Base-by-base conservation (phyloP, 371 early-diverging fungal genomes). In the Mucor circinelloides region DNA sequence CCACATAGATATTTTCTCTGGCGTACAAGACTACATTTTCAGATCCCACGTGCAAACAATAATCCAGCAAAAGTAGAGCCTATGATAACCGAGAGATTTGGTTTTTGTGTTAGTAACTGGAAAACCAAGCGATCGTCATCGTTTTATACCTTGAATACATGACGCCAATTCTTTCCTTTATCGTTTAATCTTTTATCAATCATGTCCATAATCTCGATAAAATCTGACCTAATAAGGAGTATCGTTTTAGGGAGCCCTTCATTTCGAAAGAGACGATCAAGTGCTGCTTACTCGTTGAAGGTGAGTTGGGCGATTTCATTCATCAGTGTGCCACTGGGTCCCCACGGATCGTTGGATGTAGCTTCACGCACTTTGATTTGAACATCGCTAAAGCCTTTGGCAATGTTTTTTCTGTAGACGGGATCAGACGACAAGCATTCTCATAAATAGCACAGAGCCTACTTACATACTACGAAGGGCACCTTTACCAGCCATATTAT, bases 81-180 rank as follows among this genome's bases (percentile, higher is more conserved):
- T 78, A 69, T 27, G 50, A 60, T 58, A 36, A 2, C 36, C 36
- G 13, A 36, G 36, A 46, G 31, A 25, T 9, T 52, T 28, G 6
- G 21, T 13, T n/a, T 44, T 42, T 34, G 21, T 55, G 19, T 28
- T 27, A 28, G 17, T 52, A 52, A 23, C 6, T 52, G 12, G 6
- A 54, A 54, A 25, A 13, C 19, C 4, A 25, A 28, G 0, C 17
- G 32, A 64, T 44, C 30, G 17, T 31, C 40, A 44, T 67, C 54
- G 52, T 17, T 30, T 56, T 7, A 19, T 80, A 91, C 95, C 88
- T 97, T 98, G 78, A 92, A 96, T 28, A 98, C 97, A 76, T 98
- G 98, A 54, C 97, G 83, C 98, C 98, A 98, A 83, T 96, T 91
- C 84, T 94, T 95, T 34, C 98, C 98, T 66, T 91, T 88, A 79